Conservation (phyloP, 345 rosid genomes). For the Brassica juncea region DNA sequence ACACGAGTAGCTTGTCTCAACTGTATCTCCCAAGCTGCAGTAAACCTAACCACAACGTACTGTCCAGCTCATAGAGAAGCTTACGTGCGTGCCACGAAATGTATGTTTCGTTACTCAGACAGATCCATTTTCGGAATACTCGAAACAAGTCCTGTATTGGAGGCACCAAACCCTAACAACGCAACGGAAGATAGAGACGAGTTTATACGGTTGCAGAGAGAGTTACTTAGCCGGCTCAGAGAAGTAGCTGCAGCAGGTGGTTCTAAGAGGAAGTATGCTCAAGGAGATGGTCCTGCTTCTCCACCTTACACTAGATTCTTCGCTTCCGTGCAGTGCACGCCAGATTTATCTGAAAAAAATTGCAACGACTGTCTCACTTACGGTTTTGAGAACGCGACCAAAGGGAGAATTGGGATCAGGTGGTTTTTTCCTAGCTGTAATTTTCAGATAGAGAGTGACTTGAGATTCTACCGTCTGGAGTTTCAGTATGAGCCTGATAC, state of each 20-base stretch:
- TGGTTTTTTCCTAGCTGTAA: constrained; percentile 32
- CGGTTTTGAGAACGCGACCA: neutral
- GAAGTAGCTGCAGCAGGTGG: constrained; percentile 3
- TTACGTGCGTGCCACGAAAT: constrained; percentile 10
- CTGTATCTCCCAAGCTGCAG: neutral
- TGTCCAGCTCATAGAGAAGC: constrained; percentile 8
- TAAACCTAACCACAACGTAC: neutral
- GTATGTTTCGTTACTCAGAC: constrained; percentile 34
- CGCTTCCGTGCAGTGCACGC: constrained; percentile 1
- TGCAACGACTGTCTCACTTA: constrained; percentile 11
- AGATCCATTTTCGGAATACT: constrained; percentile 3
- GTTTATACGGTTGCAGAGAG: constrained; percentile 5
- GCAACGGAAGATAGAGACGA: constrained; percentile 4
- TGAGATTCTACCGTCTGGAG: constrained; percentile 13
- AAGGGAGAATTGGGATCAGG: constrained; percentile 19
- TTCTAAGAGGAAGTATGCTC: constrained; percentile 22
- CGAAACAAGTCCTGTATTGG: neutral
- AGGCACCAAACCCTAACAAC: neutral
- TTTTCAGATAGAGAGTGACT: constrained; percentile 19
- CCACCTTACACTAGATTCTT: neutral
- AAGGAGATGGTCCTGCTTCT: constrained; percentile 21
- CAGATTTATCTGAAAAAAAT: constrained; percentile 22
- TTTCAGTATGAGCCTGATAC: constrained; percentile 16
- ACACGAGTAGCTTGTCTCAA: constrained; percentile 8
- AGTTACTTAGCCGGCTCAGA: constrained; percentile 19